phyloP scores from a whole-genome alignment of 2,329 filamentous ascomycete genomes.

The Triangularia verruculosa region DNA sequence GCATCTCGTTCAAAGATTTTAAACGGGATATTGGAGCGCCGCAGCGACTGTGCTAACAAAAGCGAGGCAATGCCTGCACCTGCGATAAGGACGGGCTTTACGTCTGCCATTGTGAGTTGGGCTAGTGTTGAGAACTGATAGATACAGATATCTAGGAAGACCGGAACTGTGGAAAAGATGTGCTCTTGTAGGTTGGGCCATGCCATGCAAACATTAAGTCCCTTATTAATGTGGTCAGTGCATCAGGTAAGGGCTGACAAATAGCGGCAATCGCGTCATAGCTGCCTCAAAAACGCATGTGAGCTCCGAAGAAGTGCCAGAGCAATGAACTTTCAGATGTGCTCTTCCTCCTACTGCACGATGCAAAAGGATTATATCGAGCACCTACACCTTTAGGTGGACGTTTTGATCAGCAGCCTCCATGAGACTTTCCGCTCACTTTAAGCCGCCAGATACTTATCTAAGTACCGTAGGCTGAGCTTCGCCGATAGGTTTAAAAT shows the following conservation, averaged over 20 bases:
- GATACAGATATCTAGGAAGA: too few species aligned
- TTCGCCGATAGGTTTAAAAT: too few species aligned
- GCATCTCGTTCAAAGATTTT: constrained; percentile 55
- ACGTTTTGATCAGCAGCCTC: too few species aligned
- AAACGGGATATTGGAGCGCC: constrained; percentile 45
- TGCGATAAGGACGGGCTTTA: constrained; percentile 41
- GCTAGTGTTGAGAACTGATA: not conserved
- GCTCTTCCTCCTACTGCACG: too few species aligned
- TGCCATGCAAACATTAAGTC: not conserved
- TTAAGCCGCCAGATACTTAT: too few species aligned
- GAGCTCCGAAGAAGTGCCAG: not conserved
- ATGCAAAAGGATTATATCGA: too few species aligned
- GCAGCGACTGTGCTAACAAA: constrained; percentile 43
- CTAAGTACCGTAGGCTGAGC: too few species aligned
- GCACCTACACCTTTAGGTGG: too few species aligned
- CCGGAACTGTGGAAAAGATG: not conserved
- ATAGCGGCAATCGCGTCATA: not conserved
- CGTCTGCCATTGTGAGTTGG: not conserved
- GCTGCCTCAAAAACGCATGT: not conserved
- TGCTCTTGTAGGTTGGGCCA: not conserved
- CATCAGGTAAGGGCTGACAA: not conserved
- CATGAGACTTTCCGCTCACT: too few species aligned
- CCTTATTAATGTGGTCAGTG: not conserved
- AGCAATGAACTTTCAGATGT: too few species aligned
- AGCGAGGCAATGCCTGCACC: constrained; percentile 45